Conservation (phyloP, 192 early-diverging fungal genomes). For the Coemansia furcata region DNA sequence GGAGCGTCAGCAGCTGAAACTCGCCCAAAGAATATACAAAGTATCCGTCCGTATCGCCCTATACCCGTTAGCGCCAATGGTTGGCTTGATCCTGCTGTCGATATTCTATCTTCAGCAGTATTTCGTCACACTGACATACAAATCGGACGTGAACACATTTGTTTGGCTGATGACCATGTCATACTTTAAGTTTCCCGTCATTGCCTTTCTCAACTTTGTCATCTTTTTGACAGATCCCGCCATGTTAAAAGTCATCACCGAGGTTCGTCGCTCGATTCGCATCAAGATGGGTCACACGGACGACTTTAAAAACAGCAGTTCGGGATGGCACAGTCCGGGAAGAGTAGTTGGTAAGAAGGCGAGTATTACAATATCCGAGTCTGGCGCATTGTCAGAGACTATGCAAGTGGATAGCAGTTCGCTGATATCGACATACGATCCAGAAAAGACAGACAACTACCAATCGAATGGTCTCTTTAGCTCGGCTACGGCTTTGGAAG, state of each 20-base stretch:
- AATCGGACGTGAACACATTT: conserved; percentile 5
- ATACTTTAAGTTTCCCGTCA: conserved; percentile 8
- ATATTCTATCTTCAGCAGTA: conserved; percentile 23
- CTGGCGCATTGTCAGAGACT: background rate
- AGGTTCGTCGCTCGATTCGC: conserved; percentile 8
- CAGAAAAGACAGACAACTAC: background rate
- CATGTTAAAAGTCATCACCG: conserved; percentile 13
- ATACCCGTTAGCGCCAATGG: conserved; percentile 25
- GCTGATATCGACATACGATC: background rate
- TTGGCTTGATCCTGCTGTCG: conserved; percentile 13
- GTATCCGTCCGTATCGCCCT: conserved; percentile 38
- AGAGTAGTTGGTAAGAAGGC: conserved; percentile 1
- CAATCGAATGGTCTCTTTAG: background rate
- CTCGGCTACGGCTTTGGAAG: conserved; percentile 6
- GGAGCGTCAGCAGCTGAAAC: conserved; percentile 21
- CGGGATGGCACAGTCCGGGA: background rate
- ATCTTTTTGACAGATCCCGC: conserved; percentile 35
- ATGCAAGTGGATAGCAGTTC: conserved; percentile 1
- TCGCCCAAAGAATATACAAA: conserved; percentile 26
- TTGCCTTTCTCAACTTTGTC: conserved; percentile 22
- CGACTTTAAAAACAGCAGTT: background rate
- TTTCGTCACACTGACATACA: conserved; percentile 16
- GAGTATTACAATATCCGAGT: conserved; percentile 7
- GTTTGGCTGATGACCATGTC: background rate
- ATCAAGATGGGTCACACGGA: background rate